Percentiles rank a stretch among this genome's conserved stretches.
Evolutionary conservation across 2,329 filamentous ascomycete species (phyloP).

Genomic region (Rhynchosporium secalis): DNA sequence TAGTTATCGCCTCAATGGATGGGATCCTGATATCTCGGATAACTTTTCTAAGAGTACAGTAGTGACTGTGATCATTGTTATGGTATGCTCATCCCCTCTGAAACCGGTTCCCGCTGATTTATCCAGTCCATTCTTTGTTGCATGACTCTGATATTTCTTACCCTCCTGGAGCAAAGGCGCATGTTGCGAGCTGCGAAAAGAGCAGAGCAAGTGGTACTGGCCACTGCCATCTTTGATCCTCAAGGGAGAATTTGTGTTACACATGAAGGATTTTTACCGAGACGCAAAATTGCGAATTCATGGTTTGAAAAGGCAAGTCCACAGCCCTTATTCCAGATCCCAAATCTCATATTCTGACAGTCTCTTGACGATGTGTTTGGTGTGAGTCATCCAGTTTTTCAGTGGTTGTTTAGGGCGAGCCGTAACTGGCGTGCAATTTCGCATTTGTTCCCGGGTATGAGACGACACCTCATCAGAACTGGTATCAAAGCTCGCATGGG

Average conservation of each 20-base stretch:
- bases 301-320: constrained; percentile 63
- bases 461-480: constrained; percentile 61
- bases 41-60: constrained; percentile 62
- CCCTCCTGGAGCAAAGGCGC: constrained; percentile 50
- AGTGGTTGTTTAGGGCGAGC: constrained; percentile 84
- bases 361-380: constrained; percentile 74
- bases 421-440: constrained; percentile 72
- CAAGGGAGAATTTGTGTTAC: constrained; percentile 68
- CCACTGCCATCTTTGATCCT: constrained; percentile 65
- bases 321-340: not conserved
- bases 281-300: constrained; percentile 75
- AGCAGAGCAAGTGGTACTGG: constrained; percentile 55
- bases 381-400: constrained; percentile 74
- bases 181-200: constrained; percentile 38
- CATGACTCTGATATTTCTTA: constrained; percentile 54
- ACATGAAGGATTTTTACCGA: constrained; percentile 67
- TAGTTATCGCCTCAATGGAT: constrained; percentile 57
- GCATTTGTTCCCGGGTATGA: constrained; percentile 71
- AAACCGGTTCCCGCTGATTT: constrained; percentile 42
- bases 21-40: constrained; percentile 44
- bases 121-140: constrained; percentile 61
- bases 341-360: constrained; percentile 28
- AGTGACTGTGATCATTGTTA: constrained; percentile 69
- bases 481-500: constrained; percentile 35
- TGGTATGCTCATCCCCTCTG: constrained; percentile 50